Base-by-base conservation (phyloP, 2,329 filamentous ascomycete species). In the Aspergillus chevalieri region DNA sequence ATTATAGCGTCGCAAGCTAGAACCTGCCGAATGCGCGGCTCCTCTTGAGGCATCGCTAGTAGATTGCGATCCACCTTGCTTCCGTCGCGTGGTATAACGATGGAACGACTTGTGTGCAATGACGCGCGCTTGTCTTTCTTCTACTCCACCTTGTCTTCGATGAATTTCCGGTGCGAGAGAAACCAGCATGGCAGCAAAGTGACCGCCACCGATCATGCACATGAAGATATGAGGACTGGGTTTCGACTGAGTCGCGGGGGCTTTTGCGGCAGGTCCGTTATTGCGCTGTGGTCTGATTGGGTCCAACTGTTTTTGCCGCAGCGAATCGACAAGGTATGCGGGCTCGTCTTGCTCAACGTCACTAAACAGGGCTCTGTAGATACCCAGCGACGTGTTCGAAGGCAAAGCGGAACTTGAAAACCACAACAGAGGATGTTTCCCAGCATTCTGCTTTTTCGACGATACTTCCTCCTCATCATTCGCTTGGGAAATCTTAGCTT, bases 21-120 rank as follows among this genome's bases (percentile, higher is more conserved):
- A 88, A 66, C 94, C 93, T 6, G 91, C 94, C 3, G 93, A 97
- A 69, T 97, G 90, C 0, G 93, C 93, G 43, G 86, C 85, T 12
- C 93, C 92, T 65, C 95, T 95, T n/a, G 91, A 82, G 53, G 89
- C 87, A 67, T 98, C 93, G 66, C 90, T 97, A 24, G 92, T 86
- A 3, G 91, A 94, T 67, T 98, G 93, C 9, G 90, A 85, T 39
- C 94, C 93, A 76, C 93, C 93, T 68, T 98, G 93, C 68, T 98
- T 98, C 57, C 93, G 81, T 56, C 93, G 80, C 5, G 93, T 98
- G 0, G 94, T 98, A 65, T 98, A 98, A 50, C 93, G 82, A 68
- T 98, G 94, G 68, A 97, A 98, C 0, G 92, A 96, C 74, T 98
- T 98, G 71, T 97, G 92, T 0, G 90, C 92, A 42, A 96, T 78